Conservation (phyloP, 257 asterid genomes). For the Ocimum tenuiflorum region DNA sequence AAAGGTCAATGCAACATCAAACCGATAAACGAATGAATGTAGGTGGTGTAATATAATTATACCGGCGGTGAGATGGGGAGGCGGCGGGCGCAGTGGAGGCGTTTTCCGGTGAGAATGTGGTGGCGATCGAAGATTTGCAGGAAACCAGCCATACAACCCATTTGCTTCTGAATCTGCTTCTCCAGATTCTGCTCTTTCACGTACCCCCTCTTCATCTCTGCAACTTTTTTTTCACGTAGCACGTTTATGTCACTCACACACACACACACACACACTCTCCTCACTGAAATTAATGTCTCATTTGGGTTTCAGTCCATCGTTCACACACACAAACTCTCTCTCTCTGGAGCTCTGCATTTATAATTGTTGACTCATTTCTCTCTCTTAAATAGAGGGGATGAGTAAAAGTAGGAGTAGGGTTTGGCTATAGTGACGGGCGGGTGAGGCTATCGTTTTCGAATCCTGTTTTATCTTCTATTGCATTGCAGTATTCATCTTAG, state of each 20-base stretch:
- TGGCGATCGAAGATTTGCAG: constrained; percentile 77
- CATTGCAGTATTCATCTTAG: too few species aligned
- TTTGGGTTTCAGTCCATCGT: constrained; percentile 10
- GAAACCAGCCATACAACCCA: constrained; percentile 88
- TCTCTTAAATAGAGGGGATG: constrained; percentile 23
- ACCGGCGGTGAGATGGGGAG: constrained; percentile 50
- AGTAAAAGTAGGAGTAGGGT: constrained; percentile 19
- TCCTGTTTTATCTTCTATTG: too few species aligned
- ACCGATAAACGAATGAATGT: constrained; percentile 15
- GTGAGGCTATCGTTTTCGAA: too few species aligned
- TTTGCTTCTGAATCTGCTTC: constrained; percentile 49
- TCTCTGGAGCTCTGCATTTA: constrained; percentile 10
- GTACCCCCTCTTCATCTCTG: constrained; percentile 33
- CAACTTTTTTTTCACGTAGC: neutral
- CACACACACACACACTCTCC: neutral
- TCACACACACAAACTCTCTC: neutral
- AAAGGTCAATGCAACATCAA: too few species aligned
- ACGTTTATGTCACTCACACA: neutral
- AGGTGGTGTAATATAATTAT: too few species aligned
- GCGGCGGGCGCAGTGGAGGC: constrained; percentile 49
- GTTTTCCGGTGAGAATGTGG: constrained; percentile 53
- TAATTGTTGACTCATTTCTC: constrained; percentile 27
- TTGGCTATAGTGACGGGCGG: constrained; percentile 10
- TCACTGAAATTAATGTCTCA: constrained; percentile 26
- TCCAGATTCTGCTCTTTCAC: constrained; percentile 39